phyloP scores from a whole-genome alignment of 345 rosid species.

The Hevea brasiliensis region DNA sequence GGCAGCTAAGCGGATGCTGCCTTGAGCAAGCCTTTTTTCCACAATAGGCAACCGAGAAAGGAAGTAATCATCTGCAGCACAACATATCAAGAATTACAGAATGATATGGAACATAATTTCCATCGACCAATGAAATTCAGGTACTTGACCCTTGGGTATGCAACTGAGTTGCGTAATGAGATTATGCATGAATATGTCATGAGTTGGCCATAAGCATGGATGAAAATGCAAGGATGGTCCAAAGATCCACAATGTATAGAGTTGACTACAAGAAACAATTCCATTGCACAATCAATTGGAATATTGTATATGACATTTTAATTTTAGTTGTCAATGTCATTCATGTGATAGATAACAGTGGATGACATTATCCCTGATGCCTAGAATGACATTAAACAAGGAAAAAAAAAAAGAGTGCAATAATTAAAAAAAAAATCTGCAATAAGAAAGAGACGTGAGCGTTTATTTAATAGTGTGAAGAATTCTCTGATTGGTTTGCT shows the following conservation, averaged over 20 bases:
- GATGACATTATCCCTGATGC: not conserved
- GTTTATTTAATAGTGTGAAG: too few species aligned
- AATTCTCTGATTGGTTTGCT: too few species aligned
- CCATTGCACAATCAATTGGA: slow-evolving; percentile 6
- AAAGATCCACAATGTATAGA: slow-evolving; percentile 3
- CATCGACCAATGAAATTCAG: not conserved
- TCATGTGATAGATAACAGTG: not conserved
- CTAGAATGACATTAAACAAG: not conserved
- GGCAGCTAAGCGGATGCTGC: slow-evolving; percentile 77
- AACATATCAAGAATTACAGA: slow-evolving; percentile 12
- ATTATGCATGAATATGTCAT: not conserved
- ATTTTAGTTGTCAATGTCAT: not conserved
- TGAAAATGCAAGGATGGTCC: not conserved
- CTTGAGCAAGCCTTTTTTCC: slow-evolving; percentile 84
- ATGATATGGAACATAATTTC: not conserved
- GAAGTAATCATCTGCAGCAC: slow-evolving; percentile 63
- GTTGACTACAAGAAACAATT: not conserved
- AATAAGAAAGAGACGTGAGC: too few species aligned
- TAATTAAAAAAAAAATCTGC: too few species aligned
- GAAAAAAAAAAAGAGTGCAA: too few species aligned
- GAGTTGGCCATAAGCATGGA: slow-evolving; percentile 11
- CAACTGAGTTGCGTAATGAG: not conserved
- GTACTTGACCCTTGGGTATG: not conserved
- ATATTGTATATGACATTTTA: not conserved
- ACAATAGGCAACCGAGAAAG: slow-evolving; percentile 75